Evolutionary conservation across 192 early-diverging fungal genomes (phyloP).

Genomic region (Dimargaris verticillata): DNA sequence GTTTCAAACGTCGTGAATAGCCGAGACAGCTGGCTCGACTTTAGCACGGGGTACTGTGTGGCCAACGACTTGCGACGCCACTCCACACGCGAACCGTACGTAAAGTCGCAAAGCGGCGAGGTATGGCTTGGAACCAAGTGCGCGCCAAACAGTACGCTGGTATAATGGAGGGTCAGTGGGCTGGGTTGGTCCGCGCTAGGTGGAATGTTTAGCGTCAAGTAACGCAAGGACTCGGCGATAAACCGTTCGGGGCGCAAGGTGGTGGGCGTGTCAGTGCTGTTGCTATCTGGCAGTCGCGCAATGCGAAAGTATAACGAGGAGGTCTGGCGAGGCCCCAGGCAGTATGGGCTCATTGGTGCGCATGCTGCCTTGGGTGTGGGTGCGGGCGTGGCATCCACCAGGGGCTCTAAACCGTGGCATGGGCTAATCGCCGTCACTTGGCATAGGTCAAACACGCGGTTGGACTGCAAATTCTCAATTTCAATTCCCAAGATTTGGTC

Average conservation of each 20-base stretch:
- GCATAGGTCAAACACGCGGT: conserved; percentile 21
- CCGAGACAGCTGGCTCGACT: conserved; percentile 29
- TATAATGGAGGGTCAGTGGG: conserved; percentile 20
- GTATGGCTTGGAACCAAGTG: conserved; percentile 36
- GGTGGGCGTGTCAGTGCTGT: neutral
- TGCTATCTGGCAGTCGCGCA: neutral
- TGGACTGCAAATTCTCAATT: conserved; percentile 31
- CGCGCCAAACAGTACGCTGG: conserved; percentile 27
- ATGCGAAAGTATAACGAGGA: neutral
- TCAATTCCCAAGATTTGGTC: conserved; percentile 90
- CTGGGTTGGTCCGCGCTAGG: conserved; percentile 16
- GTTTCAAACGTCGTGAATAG: conserved; percentile 77
- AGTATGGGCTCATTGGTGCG: conserved; percentile 18
- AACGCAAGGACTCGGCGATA: conserved; percentile 26
- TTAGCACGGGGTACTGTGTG: conserved; percentile 49
- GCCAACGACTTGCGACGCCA: conserved; percentile 49
- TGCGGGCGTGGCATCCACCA: neutral
- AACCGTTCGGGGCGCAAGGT: conserved; percentile 22
- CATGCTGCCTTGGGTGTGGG: neutral
- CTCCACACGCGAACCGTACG: conserved; percentile 47
- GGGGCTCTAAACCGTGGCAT: neutral
- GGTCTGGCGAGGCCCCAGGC: neutral
- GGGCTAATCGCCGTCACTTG: conserved; percentile 22
- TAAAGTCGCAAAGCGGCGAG: conserved; percentile 49
- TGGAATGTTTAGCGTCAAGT: conserved; percentile 22